Base-by-base conservation (phyloP, 164 flowering plant species). In the Annona squamosa region DNA sequence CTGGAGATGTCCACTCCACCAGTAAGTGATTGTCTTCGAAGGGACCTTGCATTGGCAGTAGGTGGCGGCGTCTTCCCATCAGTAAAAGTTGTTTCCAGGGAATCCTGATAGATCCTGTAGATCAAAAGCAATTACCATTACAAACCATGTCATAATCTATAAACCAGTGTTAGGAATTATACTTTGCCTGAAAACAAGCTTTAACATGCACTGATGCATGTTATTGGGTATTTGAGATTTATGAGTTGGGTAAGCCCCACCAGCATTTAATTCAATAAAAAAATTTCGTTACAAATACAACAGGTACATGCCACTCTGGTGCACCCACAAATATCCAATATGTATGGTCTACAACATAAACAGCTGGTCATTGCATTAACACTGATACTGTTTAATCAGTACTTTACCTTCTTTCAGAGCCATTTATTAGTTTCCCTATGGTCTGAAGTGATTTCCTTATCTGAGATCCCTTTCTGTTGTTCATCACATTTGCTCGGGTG, bases 391-490 rank as follows among this genome's bases (percentile, higher is more conserved):
- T 48, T 12, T 5, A 6, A 48, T 52, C 13, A 52, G 59, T 52
- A 12, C 10, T 4, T 5, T 73, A 94, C 99, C 90, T 89, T 79
- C 83, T 93, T 44, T 90, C 94, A n/a, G 96, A 83, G 64, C 94
- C 94, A 79, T 85, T 86, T 3, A 95, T 89, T 63, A 93, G 73
- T 77, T 88, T 94, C 77, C 99, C 98, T 47, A 93, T 87, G 37
- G 87, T 84, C 43, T 88, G 83, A 61, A 95, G 80, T 48, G 99
- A 91, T 78, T 84, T 93, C 76, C 84, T 84, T 71, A 95, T 83
- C 42, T 89, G 97, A 52, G 96, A 91, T 67, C 87, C 86, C 79
- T 90, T 91, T 62, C 81, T 86, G 72, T 72, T 86, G 72, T 72
- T 80, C 5, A 26, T 26, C 37, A 26, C 37, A 26, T 26, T 79